These are phyloP conservation scores for Crotalaria pallida DNA, from an alignment of 306 rosid genomes.

Conservation along the genomic window DNA sequence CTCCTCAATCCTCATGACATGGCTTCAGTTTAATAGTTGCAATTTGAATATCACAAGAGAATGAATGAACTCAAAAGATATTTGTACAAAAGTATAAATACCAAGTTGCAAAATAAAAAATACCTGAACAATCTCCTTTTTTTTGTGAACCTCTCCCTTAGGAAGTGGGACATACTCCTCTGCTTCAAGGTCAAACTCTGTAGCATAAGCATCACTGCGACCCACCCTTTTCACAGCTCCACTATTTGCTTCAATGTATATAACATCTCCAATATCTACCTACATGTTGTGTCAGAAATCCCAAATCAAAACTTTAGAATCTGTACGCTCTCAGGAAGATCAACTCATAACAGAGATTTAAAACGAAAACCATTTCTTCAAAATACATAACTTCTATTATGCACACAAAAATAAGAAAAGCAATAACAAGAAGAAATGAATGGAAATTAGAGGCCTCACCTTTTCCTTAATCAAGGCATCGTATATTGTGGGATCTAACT, in stretches of 20 bases:
- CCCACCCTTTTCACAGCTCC: constrained; percentile 99
- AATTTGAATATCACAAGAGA: constrained; percentile 6
- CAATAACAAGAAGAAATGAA: neutral
- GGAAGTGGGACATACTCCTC: constrained; percentile 99
- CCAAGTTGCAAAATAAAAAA: constrained; percentile 24
- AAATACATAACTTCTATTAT: neutral
- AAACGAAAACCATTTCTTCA: neutral
- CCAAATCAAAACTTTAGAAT: neutral
- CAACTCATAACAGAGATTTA: neutral
- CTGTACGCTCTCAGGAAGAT: neutral
- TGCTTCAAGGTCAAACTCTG: constrained; percentile 97
- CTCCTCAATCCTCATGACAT: neutral
- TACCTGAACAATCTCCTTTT: constrained; percentile 98
- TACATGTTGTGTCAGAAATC: constrained; percentile 1
- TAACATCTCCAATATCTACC: constrained; percentile 97
- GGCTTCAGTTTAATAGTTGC: neutral
- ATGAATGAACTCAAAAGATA: neutral
- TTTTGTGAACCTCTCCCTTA: constrained; percentile 98
- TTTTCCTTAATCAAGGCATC: constrained; percentile 94
- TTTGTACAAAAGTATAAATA: neutral
- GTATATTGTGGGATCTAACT: constrained; percentile 94
- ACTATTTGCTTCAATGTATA: constrained; percentile 90
- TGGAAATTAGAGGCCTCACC: constrained; percentile 35
- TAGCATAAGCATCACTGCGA: constrained; percentile 95
- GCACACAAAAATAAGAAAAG: neutral